Base-by-base conservation (phyloP, 306 rosid species). In the Pyrus betulifolia region DNA sequence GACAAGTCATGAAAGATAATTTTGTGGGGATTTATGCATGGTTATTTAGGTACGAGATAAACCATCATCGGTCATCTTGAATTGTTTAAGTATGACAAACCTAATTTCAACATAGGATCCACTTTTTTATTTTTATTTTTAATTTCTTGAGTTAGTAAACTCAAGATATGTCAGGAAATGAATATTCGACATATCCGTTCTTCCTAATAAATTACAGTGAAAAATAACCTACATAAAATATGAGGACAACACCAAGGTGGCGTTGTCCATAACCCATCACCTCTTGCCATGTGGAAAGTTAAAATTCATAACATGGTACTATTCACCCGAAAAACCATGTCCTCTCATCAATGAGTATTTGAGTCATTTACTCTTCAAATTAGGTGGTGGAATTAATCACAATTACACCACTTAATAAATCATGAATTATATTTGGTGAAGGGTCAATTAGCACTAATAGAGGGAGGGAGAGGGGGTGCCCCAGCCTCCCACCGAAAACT, bases 391-490 rank as follows among this genome's bases (percentile, higher is more conserved):
- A 62, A 55, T 86, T 81, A 18, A 74, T 74, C 30, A 61, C 70
- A 62, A 17, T 6, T 18, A 13, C 5, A 22, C 71, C 55, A 12
- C 31, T 74, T 88, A 85, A 88, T 88, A 85, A 88, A 85, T 86
- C 85, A 83, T 44, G 84, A 81, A 85, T 81, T 81, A 82, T 78
- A 86, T 86, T 88, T 83, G 88, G 91, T 88, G 79, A 85, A 78
- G 82, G 85, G 91, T 88, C 91, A 75, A 69, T 33, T 66, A 76
- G 81, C 71, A 6, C 49, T 35, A 33, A 21, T 49, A 11, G 6
- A 11, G 27, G 8, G 21, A 15, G 21, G 21, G 18, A 6, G 55
- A 15, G 55, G 55, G 55, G 55, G 8, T 49, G 21, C 55, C 55
- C 21, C 74, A 83, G 87, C 42, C 91, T 15, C 90, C 91, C 86